Evolutionary conservation across 208 protist species (phyloP).

Genomic region (Crithidia acanthocephali): DNA sequence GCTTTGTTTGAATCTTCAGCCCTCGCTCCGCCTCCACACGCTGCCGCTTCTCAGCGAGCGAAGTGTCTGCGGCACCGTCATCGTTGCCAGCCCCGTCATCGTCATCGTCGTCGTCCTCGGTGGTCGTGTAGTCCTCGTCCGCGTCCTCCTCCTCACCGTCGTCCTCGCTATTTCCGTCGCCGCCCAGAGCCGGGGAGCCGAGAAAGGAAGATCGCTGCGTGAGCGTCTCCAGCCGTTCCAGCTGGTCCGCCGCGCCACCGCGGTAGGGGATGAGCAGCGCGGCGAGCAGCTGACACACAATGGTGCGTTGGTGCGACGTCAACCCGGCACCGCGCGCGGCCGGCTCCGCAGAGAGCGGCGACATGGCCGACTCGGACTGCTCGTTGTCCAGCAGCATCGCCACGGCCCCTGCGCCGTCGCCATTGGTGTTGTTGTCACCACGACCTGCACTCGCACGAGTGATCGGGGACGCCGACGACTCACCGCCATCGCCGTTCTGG

Average conservation of each 20-base stretch:
- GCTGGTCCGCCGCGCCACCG: slow-evolving; percentile 36
- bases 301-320: slow-evolving; percentile 51
- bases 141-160: slow-evolving; percentile 30
- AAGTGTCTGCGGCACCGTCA: not conserved
- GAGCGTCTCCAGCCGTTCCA: slow-evolving; percentile 34
- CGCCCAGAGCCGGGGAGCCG: slow-evolving; percentile 4
- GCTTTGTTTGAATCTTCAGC: slow-evolving; percentile 44
- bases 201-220: slow-evolving; percentile 20
- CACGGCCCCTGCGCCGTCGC: not conserved
- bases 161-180: slow-evolving; percentile 30
- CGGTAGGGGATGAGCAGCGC: slow-evolving; percentile 45
- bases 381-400: slow-evolving; percentile 17
- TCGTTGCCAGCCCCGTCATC: slow-evolving; percentile 6
- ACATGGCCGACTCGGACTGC: slow-evolving; percentile 8
- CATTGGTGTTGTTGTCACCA: not conserved
- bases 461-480: not conserved
- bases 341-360: slow-evolving; percentile 9
- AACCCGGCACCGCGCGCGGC: slow-evolving; percentile 23
- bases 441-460: not conserved
- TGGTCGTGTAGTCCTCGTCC: slow-evolving; percentile 37
- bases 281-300: slow-evolving; percentile 52
- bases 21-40: slow-evolving; percentile 36
- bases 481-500: not conserved
- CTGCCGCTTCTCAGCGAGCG: slow-evolving; percentile 27
- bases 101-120: slow-evolving; percentile 17